Evolutionary conservation across 768 basidiomycete genomes (phyloP).

Genomic region (Leucocoprinus leucothites): DNA sequence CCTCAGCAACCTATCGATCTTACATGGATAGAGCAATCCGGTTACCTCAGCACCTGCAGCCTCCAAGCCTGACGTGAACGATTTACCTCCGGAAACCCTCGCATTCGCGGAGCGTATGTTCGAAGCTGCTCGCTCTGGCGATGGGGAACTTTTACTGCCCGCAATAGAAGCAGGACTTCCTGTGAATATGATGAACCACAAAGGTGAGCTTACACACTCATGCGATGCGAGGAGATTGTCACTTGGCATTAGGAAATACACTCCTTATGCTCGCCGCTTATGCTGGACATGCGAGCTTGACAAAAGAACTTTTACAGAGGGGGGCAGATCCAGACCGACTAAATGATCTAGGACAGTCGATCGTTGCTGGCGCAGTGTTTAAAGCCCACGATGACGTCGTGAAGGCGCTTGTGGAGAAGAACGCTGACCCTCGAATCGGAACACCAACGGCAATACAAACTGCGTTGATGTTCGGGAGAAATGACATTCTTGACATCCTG

Average conservation of each 20-base stretch:
- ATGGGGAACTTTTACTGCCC: conserved; percentile 47
- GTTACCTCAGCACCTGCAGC: background rate
- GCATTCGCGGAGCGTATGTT: conserved; percentile 72
- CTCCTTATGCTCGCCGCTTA: conserved; percentile 79
- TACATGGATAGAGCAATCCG: background rate
- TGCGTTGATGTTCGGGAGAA: conserved; percentile 64
- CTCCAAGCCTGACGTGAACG: conserved; percentile 17
- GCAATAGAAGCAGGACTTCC: conserved; percentile 72
- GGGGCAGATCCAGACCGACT: conserved; percentile 65
- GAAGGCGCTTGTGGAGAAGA: conserved; percentile 44
- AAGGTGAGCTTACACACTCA: conserved; percentile 39
- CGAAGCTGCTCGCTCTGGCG: conserved; percentile 65
- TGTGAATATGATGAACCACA: conserved; percentile 66
- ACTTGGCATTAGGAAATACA: conserved; percentile 57
- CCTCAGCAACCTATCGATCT: background rate
- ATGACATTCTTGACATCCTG: conserved; percentile 50
- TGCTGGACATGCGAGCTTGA: conserved; percentile 56
- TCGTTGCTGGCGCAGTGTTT: conserved; percentile 76
- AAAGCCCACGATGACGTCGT: conserved; percentile 68
- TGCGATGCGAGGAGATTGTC: background rate
- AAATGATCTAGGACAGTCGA: conserved; percentile 72
- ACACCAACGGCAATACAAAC: conserved; percentile 67
- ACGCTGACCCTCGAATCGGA: conserved; percentile 66
- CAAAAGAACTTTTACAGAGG: conserved; percentile 47
- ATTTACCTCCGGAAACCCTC: conserved; percentile 40